Percentiles rank a stretch among this genome's conserved stretches.
Conservation (phyloP, 495 filamentous ascomycete genomes). For the Trichodelitschia bisporula region DNA sequence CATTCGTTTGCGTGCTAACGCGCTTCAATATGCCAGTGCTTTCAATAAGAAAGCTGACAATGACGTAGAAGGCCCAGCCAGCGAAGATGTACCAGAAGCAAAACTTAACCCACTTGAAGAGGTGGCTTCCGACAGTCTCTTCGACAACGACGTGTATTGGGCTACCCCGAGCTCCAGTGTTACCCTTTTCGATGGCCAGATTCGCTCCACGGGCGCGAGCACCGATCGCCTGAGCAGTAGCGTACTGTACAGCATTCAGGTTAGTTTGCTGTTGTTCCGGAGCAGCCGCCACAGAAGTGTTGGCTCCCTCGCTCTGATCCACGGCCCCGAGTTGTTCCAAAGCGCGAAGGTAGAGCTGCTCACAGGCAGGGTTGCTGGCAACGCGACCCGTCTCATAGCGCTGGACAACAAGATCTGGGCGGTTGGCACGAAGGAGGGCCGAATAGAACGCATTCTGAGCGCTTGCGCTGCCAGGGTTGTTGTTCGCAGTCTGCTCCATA, state of each 20-base stretch:
- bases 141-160: slow-evolving; percentile 94
- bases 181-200: slow-evolving; percentile 27
- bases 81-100: slow-evolving; percentile 49
- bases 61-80: slow-evolving; percentile 45
- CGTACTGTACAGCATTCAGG: slow-evolving; percentile 40
- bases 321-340: slow-evolving; percentile 36
- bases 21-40: slow-evolving; percentile 52
- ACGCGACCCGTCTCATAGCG: slow-evolving; percentile 68
- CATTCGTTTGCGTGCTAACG: slow-evolving; percentile 38
- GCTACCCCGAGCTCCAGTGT: slow-evolving; percentile 45
- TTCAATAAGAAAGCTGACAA: slow-evolving; percentile 62
- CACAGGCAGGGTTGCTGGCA: slow-evolving; percentile 47
- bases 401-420: slow-evolving; percentile 78
- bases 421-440: slow-evolving; percentile 67
- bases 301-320: slow-evolving; percentile 17
- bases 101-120: slow-evolving; percentile 86
- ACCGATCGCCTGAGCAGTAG: slow-evolving; percentile 67
- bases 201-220: slow-evolving; percentile 46
- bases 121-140: slow-evolving; percentile 46
- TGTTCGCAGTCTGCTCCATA: slow-evolving; percentile 73
- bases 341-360: slow-evolving; percentile 49
- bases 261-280: slow-evolving; percentile 14
- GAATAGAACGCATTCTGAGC: slow-evolving; percentile 87
- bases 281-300: slow-evolving; percentile 4
- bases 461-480: slow-evolving; percentile 61